Evolutionary conservation across 306 rosid genomes (phyloP).

Genomic region (Fragaria nilgerrensis): DNA sequence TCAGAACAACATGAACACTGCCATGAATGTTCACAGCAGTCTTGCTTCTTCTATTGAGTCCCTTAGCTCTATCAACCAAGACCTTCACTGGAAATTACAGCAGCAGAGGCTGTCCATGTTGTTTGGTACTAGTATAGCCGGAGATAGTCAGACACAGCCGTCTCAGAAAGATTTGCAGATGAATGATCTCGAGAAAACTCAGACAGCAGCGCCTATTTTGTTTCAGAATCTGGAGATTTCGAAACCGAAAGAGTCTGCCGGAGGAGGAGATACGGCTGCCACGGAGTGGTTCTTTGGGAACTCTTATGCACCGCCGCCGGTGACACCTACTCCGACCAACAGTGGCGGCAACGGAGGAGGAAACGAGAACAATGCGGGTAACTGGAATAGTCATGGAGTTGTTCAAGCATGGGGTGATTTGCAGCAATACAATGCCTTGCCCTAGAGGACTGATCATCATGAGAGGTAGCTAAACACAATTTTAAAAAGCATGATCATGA

Average conservation of each 20-base stretch:
- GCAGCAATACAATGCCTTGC: conserved; percentile 75
- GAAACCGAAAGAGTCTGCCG: conserved; percentile 8
- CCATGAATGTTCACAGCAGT: conserved; percentile 46
- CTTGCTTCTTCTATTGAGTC: conserved; percentile 84
- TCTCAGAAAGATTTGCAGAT: conserved; percentile 15
- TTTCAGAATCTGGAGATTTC: conserved; percentile 42
- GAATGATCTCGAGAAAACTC: not conserved
- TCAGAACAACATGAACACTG: conserved; percentile 42
- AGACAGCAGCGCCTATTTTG: conserved; percentile 19
- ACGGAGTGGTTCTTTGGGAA: conserved; percentile 91
- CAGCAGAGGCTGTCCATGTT: conserved; percentile 78
- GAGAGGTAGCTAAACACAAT: conserved; percentile 3
- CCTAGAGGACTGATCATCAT: conserved; percentile 39
- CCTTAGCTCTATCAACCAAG: conserved; percentile 84
- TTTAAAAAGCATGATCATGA: not conserved
- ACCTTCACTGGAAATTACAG: conserved; percentile 93
- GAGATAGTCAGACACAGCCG: conserved; percentile 5
- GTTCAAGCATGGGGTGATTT: conserved; percentile 72
- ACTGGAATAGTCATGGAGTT: conserved; percentile 42
- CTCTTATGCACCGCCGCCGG: conserved; percentile 42
- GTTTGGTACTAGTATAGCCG: conserved; percentile 37
- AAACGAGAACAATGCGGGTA: conserved; percentile 36
- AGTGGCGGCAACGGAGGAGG: conserved; percentile 31
- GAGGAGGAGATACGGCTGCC: not conserved
- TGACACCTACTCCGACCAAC: conserved; percentile 48